phyloP scores from a whole-genome alignment of 352 stramenopile genomes.

The Phytophthora sp. region DNA sequence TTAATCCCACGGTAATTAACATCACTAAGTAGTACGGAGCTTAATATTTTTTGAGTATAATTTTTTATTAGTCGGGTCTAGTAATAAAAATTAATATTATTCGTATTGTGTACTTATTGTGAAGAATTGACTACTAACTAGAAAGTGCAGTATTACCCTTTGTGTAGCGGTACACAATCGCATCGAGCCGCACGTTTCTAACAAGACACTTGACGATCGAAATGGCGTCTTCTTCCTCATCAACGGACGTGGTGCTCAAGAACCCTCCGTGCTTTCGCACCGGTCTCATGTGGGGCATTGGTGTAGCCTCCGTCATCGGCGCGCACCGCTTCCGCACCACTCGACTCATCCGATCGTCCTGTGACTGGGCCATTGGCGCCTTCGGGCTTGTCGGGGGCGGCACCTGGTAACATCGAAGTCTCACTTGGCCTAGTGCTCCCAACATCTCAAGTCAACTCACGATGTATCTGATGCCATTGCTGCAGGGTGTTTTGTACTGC shows the following conservation, averaged over 20 bases:
- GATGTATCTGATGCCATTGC: neutral
- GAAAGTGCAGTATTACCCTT: too few species aligned
- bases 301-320: slow-evolving; percentile 61
- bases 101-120: too few species aligned
- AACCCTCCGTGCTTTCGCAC: slow-evolving; percentile 85
- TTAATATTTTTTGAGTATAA: too few species aligned
- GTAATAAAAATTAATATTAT: too few species aligned
- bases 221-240: slow-evolving; percentile 15
- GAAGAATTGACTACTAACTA: too few species aligned
- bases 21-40: too few species aligned
- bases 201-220: neutral
- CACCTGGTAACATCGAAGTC: slow-evolving; percentile 48
- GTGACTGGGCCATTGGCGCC: slow-evolving; percentile 69
- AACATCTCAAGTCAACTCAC: neutral
- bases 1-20: too few species aligned
- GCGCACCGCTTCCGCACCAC: slow-evolving; percentile 74
- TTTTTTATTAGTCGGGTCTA: too few species aligned
- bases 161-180: slow-evolving; percentile 2
- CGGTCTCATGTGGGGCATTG: slow-evolving; percentile 81
- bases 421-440: neutral
- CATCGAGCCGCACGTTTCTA: neutral
- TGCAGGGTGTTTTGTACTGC: slow-evolving; percentile 67
- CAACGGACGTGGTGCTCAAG: slow-evolving; percentile 52
- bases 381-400: slow-evolving; percentile 61
- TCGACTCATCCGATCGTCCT: slow-evolving; percentile 57